Conservation (phyloP, 2,329 filamentous ascomycete genomes). For the Nigrospora osmanthi region DNA sequence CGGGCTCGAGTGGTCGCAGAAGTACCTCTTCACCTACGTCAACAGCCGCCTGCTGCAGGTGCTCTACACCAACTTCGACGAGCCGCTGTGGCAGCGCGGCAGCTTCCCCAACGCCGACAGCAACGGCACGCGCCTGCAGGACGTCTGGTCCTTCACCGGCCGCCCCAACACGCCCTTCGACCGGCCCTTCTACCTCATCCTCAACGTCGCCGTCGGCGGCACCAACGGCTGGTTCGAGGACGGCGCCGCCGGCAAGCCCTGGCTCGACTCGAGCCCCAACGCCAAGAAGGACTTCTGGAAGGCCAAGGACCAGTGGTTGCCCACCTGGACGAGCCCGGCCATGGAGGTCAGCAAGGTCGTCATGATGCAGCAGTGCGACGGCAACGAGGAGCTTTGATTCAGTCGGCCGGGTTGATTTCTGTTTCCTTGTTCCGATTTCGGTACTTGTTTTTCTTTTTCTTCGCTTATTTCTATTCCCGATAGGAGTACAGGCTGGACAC, state of each 20-base stretch:
- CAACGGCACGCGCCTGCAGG: conserved; percentile 57
- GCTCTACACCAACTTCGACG: conserved; percentile 67
- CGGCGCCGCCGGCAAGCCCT: conserved; percentile 64
- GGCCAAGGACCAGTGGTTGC: conserved; percentile 54
- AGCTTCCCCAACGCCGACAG: conserved; percentile 54
- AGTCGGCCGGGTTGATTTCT: not conserved
- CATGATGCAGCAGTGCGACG: conserved; percentile 64
- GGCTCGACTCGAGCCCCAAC: conserved; percentile 60
- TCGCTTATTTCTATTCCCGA: no score
- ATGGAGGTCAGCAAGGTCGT: conserved; percentile 64
- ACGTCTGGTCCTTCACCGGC: conserved; percentile 58
- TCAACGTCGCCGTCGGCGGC: conserved; percentile 69
- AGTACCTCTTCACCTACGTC: conserved; percentile 83
- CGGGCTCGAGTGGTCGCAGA: conserved; percentile 79
- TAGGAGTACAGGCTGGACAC: no score
- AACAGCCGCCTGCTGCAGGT: conserved; percentile 75
- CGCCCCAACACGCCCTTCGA: conserved; percentile 64
- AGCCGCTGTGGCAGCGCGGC: conserved; percentile 61
- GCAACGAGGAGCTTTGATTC: conserved; percentile 32
- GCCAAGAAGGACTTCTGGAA: conserved; percentile 75
- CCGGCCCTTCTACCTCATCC: conserved; percentile 65
- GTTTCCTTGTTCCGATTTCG: no score
- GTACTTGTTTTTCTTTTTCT: no score
- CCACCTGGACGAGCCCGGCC: conserved; percentile 63
- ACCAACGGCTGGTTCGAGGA: conserved; percentile 83